These are phyloP conservation scores for Aureobasidium sp. DNA, from an alignment of 2,329 filamentous ascomycete species.

Conservation along the genomic window DNA sequence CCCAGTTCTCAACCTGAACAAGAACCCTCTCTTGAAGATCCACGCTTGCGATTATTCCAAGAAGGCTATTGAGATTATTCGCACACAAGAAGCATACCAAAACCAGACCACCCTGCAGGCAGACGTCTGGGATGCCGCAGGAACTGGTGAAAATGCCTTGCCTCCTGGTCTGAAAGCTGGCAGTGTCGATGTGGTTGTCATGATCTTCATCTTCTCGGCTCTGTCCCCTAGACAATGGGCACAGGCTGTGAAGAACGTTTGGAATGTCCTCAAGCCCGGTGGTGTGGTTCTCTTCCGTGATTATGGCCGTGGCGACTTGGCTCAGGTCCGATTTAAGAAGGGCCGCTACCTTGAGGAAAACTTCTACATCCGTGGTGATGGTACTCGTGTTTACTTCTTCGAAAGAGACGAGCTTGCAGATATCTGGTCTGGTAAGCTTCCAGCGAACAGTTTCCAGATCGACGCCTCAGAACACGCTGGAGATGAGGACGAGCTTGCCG, in stretches of 20 bases:
- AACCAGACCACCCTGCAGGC: constrained; percentile 58
- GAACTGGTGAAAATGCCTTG: constrained; percentile 42
- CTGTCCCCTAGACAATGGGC: constrained; percentile 78
- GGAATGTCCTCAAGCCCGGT: constrained; percentile 76
- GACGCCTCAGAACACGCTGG: constrained; percentile 17
- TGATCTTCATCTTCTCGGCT: constrained; percentile 97
- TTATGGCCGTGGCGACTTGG: constrained; percentile 90
- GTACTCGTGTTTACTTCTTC: constrained; percentile 96
- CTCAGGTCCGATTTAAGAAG: constrained; percentile 95
- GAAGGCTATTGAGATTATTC: constrained; percentile 89
- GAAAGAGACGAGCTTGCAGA: constrained; percentile 70
- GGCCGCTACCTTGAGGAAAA: constrained; percentile 91
- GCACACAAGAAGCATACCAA: constrained; percentile 67
- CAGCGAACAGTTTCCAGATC: constrained; percentile 22
- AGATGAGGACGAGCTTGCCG: constrained; percentile 14
- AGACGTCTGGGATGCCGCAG: constrained; percentile 88
- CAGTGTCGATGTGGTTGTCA: constrained; percentile 83
- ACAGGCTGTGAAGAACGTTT: constrained; percentile 71
- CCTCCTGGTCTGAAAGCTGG: constrained; percentile 68
- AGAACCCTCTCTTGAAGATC: constrained; percentile 71
- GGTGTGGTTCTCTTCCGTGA: constrained; percentile 94
- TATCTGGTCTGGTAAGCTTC: constrained; percentile 58
- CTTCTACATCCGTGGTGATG: constrained; percentile 93
- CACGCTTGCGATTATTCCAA: constrained; percentile 97
- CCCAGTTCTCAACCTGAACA: constrained; percentile 74